Percentiles rank a stretch among this genome's conserved stretches.
Conservation (phyloP, 176 grass and related monocot species). For the Dendrocalamus sinicus region DNA sequence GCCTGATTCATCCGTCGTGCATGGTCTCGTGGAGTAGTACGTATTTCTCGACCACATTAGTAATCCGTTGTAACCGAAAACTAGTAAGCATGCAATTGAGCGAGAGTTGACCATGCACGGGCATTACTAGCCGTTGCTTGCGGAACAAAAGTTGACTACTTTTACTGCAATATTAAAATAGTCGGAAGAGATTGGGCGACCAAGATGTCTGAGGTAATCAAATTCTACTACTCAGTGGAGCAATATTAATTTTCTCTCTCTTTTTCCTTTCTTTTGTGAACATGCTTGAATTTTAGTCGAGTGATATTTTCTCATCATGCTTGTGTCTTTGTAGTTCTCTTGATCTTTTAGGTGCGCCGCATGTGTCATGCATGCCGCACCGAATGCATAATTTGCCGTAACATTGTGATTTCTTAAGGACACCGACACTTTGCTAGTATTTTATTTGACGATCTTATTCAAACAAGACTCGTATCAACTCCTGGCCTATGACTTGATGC, state of each 20-base stretch:
- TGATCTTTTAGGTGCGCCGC: neutral
- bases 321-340: neutral
- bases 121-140: conserved; percentile 52
- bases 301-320: neutral
- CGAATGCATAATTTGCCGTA: neutral
- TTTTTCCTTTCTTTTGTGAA: neutral
- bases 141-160: conserved; percentile 36
- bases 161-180: neutral
- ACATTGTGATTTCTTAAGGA: neutral
- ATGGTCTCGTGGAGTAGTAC: neutral
- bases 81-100: neutral
- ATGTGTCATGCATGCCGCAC: neutral
- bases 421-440: neutral
- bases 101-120: conserved; percentile 39
- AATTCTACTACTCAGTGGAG: neutral
- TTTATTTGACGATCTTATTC: neutral
- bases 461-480: neutral
- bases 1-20: neutral
- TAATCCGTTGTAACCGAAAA: conserved; percentile 14
- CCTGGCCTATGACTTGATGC: neutral
- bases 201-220: conserved; percentile 39
- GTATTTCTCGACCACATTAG: conserved; percentile 17
- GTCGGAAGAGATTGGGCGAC: conserved; percentile 11
- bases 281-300: neutral
- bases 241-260: too few species aligned